A percentile compares a stretch with the other conserved stretches of the same genome.
Evolutionary conservation across 2,329 filamentous ascomycete genomes (phyloP).

Genomic region (Aspergillus sp.): DNA sequence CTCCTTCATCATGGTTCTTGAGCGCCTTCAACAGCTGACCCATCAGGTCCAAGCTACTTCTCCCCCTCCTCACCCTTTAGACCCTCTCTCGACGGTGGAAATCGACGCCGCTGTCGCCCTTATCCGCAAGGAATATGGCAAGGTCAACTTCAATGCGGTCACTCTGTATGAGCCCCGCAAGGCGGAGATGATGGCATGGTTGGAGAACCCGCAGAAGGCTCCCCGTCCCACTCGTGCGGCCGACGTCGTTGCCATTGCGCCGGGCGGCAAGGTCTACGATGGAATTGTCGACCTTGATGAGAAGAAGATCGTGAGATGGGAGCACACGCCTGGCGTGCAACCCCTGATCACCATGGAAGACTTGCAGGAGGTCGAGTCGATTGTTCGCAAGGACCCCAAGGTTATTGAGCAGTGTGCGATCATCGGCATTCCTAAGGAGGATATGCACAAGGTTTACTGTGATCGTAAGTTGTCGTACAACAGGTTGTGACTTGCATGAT

Average conservation of each 20-base stretch:
- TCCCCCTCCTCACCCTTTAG: slow-evolving; percentile 68
- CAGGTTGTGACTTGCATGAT: background rate
- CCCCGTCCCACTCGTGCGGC: slow-evolving; percentile 71
- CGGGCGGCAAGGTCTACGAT: slow-evolving; percentile 78
- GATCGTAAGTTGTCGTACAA: slow-evolving; percentile 61
- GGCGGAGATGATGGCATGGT: slow-evolving; percentile 77
- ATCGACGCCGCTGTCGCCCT: slow-evolving; percentile 71
- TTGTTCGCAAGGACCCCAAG: slow-evolving; percentile 74
- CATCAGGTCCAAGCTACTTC: slow-evolving; percentile 61
- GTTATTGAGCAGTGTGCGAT: slow-evolving; percentile 90
- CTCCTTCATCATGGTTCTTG: slow-evolving; percentile 56
- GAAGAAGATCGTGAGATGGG: slow-evolving; percentile 71
- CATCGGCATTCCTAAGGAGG: slow-evolving; percentile 74
- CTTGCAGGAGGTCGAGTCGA: slow-evolving; percentile 74
- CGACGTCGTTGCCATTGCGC: slow-evolving; percentile 79
- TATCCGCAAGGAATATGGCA: slow-evolving; percentile 68
- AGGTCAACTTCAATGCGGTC: slow-evolving; percentile 83
- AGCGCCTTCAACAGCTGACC: slow-evolving; percentile 65
- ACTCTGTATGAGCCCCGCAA: slow-evolving; percentile 84
- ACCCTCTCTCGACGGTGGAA: slow-evolving; percentile 72
- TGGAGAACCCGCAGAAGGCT: slow-evolving; percentile 63
- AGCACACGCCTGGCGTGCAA: slow-evolving; percentile 73
- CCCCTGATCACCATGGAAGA: slow-evolving; percentile 94
- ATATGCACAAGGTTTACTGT: slow-evolving; percentile 96
- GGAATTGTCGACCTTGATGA: slow-evolving; percentile 73